Percentiles rank a stretch among this genome's conserved stretches.
Evolutionary conservation across 2,329 filamentous ascomycete genomes (phyloP).

Genomic region (Colletotrichum godetiae): DNA sequence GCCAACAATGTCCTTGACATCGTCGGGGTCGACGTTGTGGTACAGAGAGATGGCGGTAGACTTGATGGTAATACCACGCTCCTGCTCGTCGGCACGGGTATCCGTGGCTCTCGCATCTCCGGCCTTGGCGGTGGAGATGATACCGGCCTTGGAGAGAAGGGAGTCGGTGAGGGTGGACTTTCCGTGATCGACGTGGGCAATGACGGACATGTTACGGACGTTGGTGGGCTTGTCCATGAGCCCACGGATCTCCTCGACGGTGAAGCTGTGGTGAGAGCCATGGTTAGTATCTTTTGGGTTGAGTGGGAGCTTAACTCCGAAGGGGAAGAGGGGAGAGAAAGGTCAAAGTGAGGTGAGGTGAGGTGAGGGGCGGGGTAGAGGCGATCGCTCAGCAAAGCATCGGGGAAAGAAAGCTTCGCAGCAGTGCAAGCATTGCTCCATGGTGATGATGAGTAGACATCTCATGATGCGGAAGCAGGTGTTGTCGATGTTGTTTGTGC

Average conservation of each 20-base stretch:
- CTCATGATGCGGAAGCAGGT: constrained; percentile 3
- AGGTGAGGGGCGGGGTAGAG: constrained; percentile 26
- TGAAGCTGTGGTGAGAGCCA: constrained; percentile 77
- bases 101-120: constrained; percentile 97
- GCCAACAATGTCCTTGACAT: constrained; percentile 93
- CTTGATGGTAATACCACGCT: constrained; percentile 99
- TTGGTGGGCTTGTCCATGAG: constrained; percentile 84
- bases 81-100: constrained; percentile 97
- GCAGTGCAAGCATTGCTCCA: background rate
- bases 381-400: constrained; percentile 4
- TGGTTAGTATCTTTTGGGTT: constrained; percentile 57
- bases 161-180: constrained; percentile 99
- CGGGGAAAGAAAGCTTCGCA: constrained; percentile 8
- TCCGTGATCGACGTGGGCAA: constrained; percentile 99
- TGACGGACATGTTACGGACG: constrained; percentile 98
- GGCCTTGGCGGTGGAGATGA: constrained; percentile 97
- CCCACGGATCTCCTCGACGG: constrained; percentile 89
- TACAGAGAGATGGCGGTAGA: constrained; percentile 99
- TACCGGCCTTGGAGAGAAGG: constrained; percentile 98
- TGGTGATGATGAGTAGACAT: constrained; percentile 1
- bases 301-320: constrained; percentile 50
- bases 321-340: constrained; percentile 5
- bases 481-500: no score
- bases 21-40: constrained; percentile 85
- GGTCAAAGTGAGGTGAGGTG: background rate